Base-by-base conservation (phyloP, 345 rosid genomes). In the Acer yangbiense region DNA sequence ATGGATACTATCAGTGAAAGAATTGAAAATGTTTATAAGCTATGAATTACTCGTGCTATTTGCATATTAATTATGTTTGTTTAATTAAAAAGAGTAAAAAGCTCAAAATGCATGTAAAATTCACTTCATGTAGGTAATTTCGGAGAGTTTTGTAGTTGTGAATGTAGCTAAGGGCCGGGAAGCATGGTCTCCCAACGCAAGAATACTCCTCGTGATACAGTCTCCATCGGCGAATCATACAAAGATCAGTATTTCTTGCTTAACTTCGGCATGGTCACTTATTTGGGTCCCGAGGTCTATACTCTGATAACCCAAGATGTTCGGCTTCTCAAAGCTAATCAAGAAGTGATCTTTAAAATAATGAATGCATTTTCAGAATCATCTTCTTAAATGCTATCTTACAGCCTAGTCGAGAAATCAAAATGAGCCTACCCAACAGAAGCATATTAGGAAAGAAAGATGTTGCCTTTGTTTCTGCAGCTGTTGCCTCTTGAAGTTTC, bases 391-490 rank as follows among this genome's bases (percentile, higher is more conserved):
- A 43, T 43, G 48, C 48, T 43, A 8, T 18, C 4, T 54, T 13
- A 2, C 60, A 54, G 60, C n/a, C 60, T 18, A 54, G 60, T 54
- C 6, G n/a, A 54, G 60, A 54, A 43, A 32, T 68, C 4, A 32
- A 55, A 41, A 41, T 41, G 20, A 17, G 35, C 18, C 29, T 39
- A 46, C 12, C 29, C 9, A 43, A 68, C 29, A 43, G n/a, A 69
- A 13, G 60, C 35, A 69, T 69, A 23, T 69, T 50, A 46, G 25
- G 12, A 73, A 68, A 67, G 50, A 78, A 74, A 76, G 67, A 76
- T 23, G 14, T 72, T 83, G 79, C 99, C 94, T 93, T 93, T 76
- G 87, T 80, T 75, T 72, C 98, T 14, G 83, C 81, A 77, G 84
- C 76, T 76, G 82, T 76, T 77, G 83, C 82, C 78, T 87, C 92